Evolutionary conservation across 352 stramenopile genomes (phyloP).

Genomic region (Globisporangium paddicum): DNA sequence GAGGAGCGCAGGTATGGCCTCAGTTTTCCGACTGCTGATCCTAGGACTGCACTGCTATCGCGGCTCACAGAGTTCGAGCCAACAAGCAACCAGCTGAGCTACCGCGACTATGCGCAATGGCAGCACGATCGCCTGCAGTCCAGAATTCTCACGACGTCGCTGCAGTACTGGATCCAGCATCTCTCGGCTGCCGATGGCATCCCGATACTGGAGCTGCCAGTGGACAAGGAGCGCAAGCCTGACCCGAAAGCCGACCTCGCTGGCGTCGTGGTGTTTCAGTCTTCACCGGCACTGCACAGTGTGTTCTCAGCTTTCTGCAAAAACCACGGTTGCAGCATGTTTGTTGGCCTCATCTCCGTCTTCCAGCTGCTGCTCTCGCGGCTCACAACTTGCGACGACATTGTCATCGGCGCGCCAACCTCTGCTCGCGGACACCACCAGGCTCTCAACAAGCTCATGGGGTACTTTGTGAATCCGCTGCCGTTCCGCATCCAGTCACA

Average conservation of each 20-base stretch:
- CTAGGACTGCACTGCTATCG: neutral
- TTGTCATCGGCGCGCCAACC: conserved; percentile 39
- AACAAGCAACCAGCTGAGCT: conserved; percentile 18
- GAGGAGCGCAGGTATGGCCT: neutral
- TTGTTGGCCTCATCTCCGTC: conserved; percentile 39
- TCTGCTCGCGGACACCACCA: conserved; percentile 22
- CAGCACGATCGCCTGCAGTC: conserved; percentile 32
- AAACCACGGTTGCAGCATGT: conserved; percentile 32
- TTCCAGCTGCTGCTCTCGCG: conserved; percentile 46
- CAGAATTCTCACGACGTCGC: conserved; percentile 22
- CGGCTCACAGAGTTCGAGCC: neutral
- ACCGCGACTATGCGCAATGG: conserved; percentile 47
- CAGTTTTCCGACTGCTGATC: neutral
- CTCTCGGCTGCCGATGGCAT: conserved; percentile 13
- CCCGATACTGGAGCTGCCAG: conserved; percentile 34
- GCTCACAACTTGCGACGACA: conserved; percentile 30
- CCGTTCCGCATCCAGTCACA: conserved; percentile 32
- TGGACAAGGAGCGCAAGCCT: conserved; percentile 20
- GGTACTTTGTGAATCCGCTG: conserved; percentile 59
- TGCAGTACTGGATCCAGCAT: conserved; percentile 47
- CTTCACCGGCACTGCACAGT: conserved; percentile 19
- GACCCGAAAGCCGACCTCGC: conserved; percentile 7
- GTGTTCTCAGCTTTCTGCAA: conserved; percentile 28
- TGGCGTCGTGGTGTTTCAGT: conserved; percentile 32
- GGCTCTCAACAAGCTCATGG: conserved; percentile 31